Percentiles rank a stretch among this genome's conserved stretches.
Evolutionary conservation across 2,329 filamentous ascomycete species (phyloP).

Genomic region (Pseudocercospora fuligena): DNA sequence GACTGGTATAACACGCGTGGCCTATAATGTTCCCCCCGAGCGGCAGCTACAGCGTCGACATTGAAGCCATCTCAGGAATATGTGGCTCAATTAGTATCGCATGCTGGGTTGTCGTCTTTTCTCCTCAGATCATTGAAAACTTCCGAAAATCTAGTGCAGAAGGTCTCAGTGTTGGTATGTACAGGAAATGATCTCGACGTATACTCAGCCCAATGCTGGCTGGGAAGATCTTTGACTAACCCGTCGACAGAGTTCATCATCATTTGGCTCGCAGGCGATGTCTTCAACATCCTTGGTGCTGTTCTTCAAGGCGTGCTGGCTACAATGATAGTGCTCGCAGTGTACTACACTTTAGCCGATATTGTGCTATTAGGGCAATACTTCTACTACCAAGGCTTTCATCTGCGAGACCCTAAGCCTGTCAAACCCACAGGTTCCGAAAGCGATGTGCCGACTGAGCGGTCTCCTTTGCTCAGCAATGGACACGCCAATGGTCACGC

Average conservation of each 20-base stretch:
- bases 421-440: constrained; percentile 31
- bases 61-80: constrained; percentile 90
- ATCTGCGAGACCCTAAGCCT: constrained; percentile 74
- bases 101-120: constrained; percentile 98
- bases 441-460: constrained; percentile 39
- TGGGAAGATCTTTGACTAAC: background rate
- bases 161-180: constrained; percentile 72
- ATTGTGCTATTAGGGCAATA: constrained; percentile 86
- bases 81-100: constrained; percentile 95
- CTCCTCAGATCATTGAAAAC: constrained; percentile 94
- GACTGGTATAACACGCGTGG: background rate
- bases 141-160: constrained; percentile 84
- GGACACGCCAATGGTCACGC: constrained; percentile 34
- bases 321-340: constrained; percentile 70
- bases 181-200: background rate
- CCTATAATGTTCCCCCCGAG: constrained; percentile 58
- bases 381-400: constrained; percentile 92
- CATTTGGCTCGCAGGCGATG: constrained; percentile 89
- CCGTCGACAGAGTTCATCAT: constrained; percentile 75
- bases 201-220: background rate
- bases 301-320: constrained; percentile 88
- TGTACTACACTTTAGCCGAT: constrained; percentile 77
- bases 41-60: constrained; percentile 68
- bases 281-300: constrained; percentile 95
- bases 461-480: constrained; percentile 42